phyloP scores from a whole-genome alignment of 1,139 yeast species.

The Barnettozyma hawaiiensis region DNA sequence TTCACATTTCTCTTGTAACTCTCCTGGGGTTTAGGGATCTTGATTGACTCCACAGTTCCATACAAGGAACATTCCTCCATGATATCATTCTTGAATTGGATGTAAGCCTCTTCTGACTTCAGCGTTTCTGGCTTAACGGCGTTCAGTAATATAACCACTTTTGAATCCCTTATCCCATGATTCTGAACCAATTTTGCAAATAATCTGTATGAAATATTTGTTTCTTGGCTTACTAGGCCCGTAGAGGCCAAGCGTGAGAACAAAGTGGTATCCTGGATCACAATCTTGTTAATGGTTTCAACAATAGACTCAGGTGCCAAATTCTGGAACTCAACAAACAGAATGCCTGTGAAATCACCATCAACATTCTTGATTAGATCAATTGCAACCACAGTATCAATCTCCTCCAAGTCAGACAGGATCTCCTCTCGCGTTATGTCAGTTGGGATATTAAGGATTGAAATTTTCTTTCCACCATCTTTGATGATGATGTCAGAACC shows the following conservation, averaged over 20 bases:
- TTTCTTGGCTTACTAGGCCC: constrained; percentile 19
- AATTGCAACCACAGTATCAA: constrained; percentile 21
- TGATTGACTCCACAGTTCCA: constrained; percentile 50
- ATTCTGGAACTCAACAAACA: constrained; percentile 36
- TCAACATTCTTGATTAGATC: constrained; percentile 32
- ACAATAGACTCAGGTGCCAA: constrained; percentile 10
- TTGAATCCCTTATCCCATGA: constrained; percentile 31
- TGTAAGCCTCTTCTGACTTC: constrained; percentile 43
- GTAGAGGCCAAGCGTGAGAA: constrained; percentile 18
- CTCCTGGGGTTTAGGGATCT: constrained; percentile 62
- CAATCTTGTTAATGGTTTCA: constrained; percentile 29
- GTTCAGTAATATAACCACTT: constrained; percentile 62
- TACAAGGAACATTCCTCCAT: constrained; percentile 43
- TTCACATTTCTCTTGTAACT: constrained; percentile 40
- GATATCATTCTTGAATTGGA: constrained; percentile 50
- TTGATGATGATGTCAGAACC: constrained; percentile 15
- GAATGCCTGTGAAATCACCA: constrained; percentile 38
- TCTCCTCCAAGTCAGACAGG: constrained; percentile 32
- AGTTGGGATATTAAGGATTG: constrained; percentile 37
- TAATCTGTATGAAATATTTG: constrained; percentile 28
- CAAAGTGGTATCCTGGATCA: constrained; percentile 25
- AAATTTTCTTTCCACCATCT: constrained; percentile 33
- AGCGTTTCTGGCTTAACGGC: constrained; percentile 61
- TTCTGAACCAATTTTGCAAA: constrained; percentile 24
- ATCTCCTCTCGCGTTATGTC: constrained; percentile 35